Evolutionary conservation across 371 early-diverging fungal species (phyloP).

Genomic region (Mucor indicus): DNA sequence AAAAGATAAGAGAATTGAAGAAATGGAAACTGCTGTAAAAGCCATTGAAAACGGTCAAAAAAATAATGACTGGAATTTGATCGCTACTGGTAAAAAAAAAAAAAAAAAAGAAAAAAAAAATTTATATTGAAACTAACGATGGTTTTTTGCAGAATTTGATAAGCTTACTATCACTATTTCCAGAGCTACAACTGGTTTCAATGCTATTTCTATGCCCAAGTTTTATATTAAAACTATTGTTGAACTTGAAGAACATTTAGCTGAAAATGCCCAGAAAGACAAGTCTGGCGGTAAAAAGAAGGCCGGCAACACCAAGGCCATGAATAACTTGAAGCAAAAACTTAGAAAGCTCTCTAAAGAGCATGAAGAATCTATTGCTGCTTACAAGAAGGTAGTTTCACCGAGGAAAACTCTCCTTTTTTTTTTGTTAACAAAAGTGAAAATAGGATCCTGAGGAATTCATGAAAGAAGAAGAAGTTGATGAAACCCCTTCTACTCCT

Average conservation of each 20-base stretch:
- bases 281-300: slow-evolving; percentile 85
- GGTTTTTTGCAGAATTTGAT: slow-evolving; percentile 70
- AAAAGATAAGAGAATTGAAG: slow-evolving; percentile 83
- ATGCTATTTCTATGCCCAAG: slow-evolving; percentile 64
- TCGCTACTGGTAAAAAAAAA: slow-evolving; percentile 65
- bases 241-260: slow-evolving; percentile 71
- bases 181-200: slow-evolving; percentile 71
- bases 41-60: slow-evolving; percentile 75
- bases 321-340: slow-evolving; percentile 90
- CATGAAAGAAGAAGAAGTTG: slow-evolving; percentile 52
- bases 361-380: slow-evolving; percentile 69
- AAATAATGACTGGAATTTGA: slow-evolving; percentile 87
- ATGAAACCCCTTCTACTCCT: slow-evolving; percentile 14
- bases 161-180: slow-evolving; percentile 72
- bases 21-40: slow-evolving; percentile 59
- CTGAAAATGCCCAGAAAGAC: slow-evolving; percentile 43
- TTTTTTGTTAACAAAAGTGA: too few relatives aligned
- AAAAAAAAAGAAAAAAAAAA: not conserved
- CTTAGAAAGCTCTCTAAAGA: slow-evolving; percentile 84
- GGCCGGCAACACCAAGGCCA: slow-evolving; percentile 74
- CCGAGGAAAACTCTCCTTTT: not conserved
- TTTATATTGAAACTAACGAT: not conserved
- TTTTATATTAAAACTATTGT: slow-evolving; percentile 79
- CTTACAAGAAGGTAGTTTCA: slow-evolving; percentile 72
- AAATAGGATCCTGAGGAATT: slow-evolving; percentile 46